Evolutionary conservation across 2,329 filamentous ascomycete genomes (phyloP), one percentile per base, ranked within the genome.

Genomic region (Pseudogymnoascus sp.): DNA sequence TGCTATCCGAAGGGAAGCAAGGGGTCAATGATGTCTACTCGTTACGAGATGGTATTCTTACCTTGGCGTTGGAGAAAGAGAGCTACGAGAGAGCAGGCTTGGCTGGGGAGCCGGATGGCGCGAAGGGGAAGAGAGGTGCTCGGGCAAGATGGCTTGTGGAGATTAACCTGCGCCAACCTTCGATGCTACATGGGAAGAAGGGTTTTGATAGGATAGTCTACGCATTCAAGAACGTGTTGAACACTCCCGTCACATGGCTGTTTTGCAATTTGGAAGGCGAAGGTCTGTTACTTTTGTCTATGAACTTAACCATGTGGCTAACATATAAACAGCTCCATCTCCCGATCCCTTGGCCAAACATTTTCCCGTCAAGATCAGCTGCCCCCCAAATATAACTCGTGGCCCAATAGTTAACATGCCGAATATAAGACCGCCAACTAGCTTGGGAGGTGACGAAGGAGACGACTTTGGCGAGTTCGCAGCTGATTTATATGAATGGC

Each of bases 1-100:
- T 97, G 88, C 81, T 96, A 2, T 96, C 92, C 0, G 84, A 92
- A 73, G 92, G 91, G 11, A 82, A 82, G 33, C 78, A 82, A 6
- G 86, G 85, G 2, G 80, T 87, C 2, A 88, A 92, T 69, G 90
- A 89, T 68, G 79, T 88, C 2, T 93, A 91, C 72, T 83, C 83
- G 0, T 76, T 97, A 1, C 80, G 77, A 62, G 82, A 91, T 67
- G 92, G 91, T 0, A 76, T 83, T 0, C 79, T 99, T 35, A 84
- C 81, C 3, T 80, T 99, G 68, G 89, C 91, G 68, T 80, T 97
- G 25, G 88, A 91, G 66, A 91, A 88, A 67, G 86, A 92, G 61
- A 86, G 84, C 0, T 97, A 92, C 73, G 92, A 97, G 74, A 83
- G 87, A 58, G 86, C 88, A 55, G 94, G 94, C 0, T 79, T 99